Percentiles rank a stretch among this genome's conserved stretches.
Evolutionary conservation across 176 grass and related monocot genomes (phyloP).

Genomic region (Hsuehochloa calcarea): DNA sequence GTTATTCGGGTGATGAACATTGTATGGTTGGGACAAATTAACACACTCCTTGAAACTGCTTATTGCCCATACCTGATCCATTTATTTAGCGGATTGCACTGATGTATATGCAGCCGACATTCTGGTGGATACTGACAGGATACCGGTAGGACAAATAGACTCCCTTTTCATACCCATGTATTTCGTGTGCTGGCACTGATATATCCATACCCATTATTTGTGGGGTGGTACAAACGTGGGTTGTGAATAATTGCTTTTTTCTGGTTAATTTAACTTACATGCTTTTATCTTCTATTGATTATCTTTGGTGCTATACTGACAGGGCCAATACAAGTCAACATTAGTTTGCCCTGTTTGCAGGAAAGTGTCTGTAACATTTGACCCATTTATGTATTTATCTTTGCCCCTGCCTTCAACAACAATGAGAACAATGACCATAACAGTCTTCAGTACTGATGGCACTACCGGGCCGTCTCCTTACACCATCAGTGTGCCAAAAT

Average conservation of each 20-base stretch:
- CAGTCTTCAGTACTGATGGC: slow-evolving; percentile 67
- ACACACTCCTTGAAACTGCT: not conserved
- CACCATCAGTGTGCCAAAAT: slow-evolving; percentile 76
- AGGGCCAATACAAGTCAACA: slow-evolving; percentile 97
- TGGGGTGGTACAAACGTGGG: not conserved
- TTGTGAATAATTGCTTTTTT: not conserved
- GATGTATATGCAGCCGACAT: not conserved
- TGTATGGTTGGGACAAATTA: not conserved
- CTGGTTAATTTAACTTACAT: not conserved
- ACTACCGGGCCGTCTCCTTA: slow-evolving; percentile 58
- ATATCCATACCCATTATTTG: not conserved
- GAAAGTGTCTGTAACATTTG: slow-evolving; percentile 90
- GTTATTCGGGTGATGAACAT: not conserved
- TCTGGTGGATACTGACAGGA: not conserved
- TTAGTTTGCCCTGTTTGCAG: slow-evolving; percentile 88
- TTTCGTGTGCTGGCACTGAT: not conserved
- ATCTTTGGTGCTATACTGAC: slow-evolving; percentile 41
- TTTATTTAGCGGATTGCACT: not conserved
- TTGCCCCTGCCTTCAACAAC: slow-evolving; percentile 83
- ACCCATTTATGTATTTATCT: slow-evolving; percentile 97
- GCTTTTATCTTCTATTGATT: slow-evolving; percentile 20
- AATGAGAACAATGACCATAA: slow-evolving; percentile 86
- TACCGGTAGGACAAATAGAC: not conserved
- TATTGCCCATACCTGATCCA: not conserved
- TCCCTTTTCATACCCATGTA: not conserved